Conservation (phyloP, 331 rosid species). For the Spiraea crenata region DNA sequence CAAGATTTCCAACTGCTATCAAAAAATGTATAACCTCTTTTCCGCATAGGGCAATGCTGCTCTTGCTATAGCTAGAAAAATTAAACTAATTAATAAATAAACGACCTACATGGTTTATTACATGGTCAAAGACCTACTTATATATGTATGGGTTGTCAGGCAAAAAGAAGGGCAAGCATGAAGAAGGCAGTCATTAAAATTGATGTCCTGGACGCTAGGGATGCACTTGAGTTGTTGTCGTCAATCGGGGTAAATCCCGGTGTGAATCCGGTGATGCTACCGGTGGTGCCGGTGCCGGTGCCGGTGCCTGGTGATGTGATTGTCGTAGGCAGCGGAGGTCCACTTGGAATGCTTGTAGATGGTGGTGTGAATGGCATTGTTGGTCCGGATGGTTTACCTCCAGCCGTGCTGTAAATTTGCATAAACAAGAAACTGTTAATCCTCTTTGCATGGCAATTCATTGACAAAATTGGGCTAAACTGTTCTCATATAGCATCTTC, state of each 20-base stretch:
- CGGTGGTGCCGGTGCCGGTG: slow-evolving; percentile 24
- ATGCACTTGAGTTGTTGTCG: slow-evolving; percentile 56
- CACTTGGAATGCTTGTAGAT: slow-evolving; percentile 30
- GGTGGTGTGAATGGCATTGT: slow-evolving; percentile 48
- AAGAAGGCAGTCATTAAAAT: slow-evolving; percentile 24
- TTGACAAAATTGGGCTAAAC: no score
- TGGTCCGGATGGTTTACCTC: slow-evolving; percentile 43
- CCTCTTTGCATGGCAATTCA: not conserved
- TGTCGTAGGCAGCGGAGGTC: slow-evolving; percentile 38
- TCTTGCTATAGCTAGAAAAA: slow-evolving; percentile 2
- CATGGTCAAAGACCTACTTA: no score
- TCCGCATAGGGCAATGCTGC: slow-evolving; percentile 3
- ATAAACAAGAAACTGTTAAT: slow-evolving; percentile 12
- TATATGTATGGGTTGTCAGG: not conserved
- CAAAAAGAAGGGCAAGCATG: slow-evolving; percentile 22
- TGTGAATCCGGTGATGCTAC: slow-evolving; percentile 37
- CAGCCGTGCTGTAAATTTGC: slow-evolving; percentile 54
- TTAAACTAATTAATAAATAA: not conserved
- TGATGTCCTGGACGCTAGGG: slow-evolving; percentile 12
- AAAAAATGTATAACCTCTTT: slow-evolving; percentile 59
- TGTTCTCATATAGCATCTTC: no score
- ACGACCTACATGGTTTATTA: slow-evolving; percentile 16
- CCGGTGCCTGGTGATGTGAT: slow-evolving; percentile 41
- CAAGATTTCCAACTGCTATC: slow-evolving; percentile 42
- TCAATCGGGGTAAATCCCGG: slow-evolving; percentile 55